These are phyloP conservation scores for Gossypium longicalyx DNA, from an alignment of 345 rosid genomes.

Conservation along the genomic window DNA sequence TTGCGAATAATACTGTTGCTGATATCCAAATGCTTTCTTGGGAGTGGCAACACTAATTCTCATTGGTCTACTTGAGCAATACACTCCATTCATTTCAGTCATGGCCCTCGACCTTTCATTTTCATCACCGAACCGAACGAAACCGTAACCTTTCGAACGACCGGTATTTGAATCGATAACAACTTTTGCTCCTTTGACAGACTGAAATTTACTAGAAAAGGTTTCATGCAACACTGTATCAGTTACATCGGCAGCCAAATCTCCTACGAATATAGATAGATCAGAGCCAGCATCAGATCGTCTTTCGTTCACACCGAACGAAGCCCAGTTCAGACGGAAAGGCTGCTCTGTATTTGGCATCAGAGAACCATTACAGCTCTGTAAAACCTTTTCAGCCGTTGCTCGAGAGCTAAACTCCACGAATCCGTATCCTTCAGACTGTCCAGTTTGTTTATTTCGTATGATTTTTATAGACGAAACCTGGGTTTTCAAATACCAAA, in stretches of 20 bases:
- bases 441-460: constrained; percentile 85
- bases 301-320: constrained; percentile 71
- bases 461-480: constrained; percentile 77
- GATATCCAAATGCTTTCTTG: constrained; percentile 67
- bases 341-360: constrained; percentile 90
- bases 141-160: constrained; percentile 91
- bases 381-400: constrained; percentile 79
- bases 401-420: constrained; percentile 76
- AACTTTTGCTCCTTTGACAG: constrained; percentile 93
- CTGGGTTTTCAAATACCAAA: constrained; percentile 29
- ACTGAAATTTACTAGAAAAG: constrained; percentile 62
- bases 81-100: constrained; percentile 85
- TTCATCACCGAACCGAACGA: constrained; percentile 92
- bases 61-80: constrained; percentile 88
- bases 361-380: constrained; percentile 54
- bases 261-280: constrained; percentile 87
- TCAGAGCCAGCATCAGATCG: constrained; percentile 68
- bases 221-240: constrained; percentile 72
- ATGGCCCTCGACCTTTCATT: constrained; percentile 84
- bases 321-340: constrained; percentile 93
- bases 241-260: constrained; percentile 89
- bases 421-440: constrained; percentile 88
- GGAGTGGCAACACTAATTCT: constrained; percentile 89
- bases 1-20: constrained; percentile 86
- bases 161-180: constrained; percentile 84